Base-by-base conservation (phyloP, 306 rosid genomes). In the Casuarina glauca region DNA sequence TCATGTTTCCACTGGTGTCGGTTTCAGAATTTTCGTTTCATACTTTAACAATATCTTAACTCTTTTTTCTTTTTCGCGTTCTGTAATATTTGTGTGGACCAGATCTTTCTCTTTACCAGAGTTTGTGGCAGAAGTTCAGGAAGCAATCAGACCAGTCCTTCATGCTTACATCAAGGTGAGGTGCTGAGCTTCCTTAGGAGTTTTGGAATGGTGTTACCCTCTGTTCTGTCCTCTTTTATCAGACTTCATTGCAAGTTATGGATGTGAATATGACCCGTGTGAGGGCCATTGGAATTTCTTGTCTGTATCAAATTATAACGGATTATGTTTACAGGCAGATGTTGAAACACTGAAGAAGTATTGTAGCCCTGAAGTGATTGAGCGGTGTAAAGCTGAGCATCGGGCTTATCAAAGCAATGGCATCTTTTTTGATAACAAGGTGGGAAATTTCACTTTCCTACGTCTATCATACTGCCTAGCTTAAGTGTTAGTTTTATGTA, bases 301-400 rank as follows among this genome's bases (percentile, higher is more conserved):
- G 51, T 19, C 43, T 83, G 75, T 57, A 69, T 77, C 13, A 26
- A 19, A 55, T 82, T 45, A 55, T 52, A n/a, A 39, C 53, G 44
- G 78, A 11, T 53, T 70, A 9, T 38, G 62, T 73, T 72, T 84
- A 20, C 76, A 92, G 98, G 98, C 91, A 72, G 97, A 91, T 78
- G 78, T 82, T 69, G 95, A 89, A 88, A 87, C 90, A 51, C 83
- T 92, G 80, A 92, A 86, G 82, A 90, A 94, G 85, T 92, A 85
- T 75, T 92, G 97, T 77, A 79, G 89, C 77, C 82, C 82, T 72
- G 97, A 90, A 89, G 88, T 95, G 82, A 83, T 95, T 62, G 97
- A 92, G 81, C 92, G 97, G 77, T 95, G 97, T 82, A 91, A 91
- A 82, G 98, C 97, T 5, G 98, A 95, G 89, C 92, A 84, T 77